Base-by-base conservation (phyloP, 108 stramenopile genomes). In the Bacterosira constricta region DNA sequence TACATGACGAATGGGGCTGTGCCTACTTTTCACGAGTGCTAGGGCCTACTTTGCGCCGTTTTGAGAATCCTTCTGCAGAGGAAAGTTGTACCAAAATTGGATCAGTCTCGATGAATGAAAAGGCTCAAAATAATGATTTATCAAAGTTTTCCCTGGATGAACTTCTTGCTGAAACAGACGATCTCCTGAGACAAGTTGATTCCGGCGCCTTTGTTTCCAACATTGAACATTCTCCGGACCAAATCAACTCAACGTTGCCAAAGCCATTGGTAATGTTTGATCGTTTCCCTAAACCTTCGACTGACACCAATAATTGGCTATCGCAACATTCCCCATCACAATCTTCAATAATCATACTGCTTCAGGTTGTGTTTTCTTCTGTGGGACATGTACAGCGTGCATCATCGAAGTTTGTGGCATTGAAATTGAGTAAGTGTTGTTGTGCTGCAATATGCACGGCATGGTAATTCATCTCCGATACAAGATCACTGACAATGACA, bases 361-460 rank as follows among this genome's bases (percentile, higher is more conserved):
- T 96, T 35, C 95, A 98, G 52, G 69, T 97, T 30, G 73, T 99
- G 15, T 83, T 94, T 59, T 83, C 94, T 9, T 88, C 87, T 35
- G 72, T 95, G 9, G 85, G 96, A 46, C 91, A 97, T 83, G 92
- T 95, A 7, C 93, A 94, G 69, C 86, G 88, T 20, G 87, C 97
- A 15, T 82, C 91, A 5, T 88, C 95, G 10, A 95, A 94, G 55
- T 62, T 96, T 26, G 90, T 97, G 1, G 91, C 91, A 21, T 80
- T 99, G 61, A 90, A 91, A 71, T 75, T 97, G 44, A 80, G 60
- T 61, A 45, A 61, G 60, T 61, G 55, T 27, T 15, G 15, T 11
- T 5, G 5, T 27, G 10, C 6, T n/a, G n/a, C n/a, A n/a, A n/a
- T n/a, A n/a, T n/a, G n/a, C n/a, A n/a, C n/a, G n/a, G n/a, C n/a